A percentile compares a stretch with the other conserved stretches of the same genome.
phyloP scores from a whole-genome alignment of 495 filamentous ascomycete species.

The Xylaria telfairii region DNA sequence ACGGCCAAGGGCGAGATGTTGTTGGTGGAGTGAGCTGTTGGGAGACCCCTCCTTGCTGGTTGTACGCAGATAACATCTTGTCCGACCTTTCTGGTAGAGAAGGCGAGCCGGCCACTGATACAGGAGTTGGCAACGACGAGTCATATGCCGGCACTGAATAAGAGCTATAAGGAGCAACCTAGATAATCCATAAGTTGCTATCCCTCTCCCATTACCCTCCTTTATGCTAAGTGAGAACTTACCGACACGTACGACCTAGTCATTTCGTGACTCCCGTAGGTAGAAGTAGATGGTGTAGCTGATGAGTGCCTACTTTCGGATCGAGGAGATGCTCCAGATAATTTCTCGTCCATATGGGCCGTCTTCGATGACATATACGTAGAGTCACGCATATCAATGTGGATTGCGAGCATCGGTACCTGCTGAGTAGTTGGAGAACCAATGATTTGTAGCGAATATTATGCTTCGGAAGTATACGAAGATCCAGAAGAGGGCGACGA shows the following conservation, averaged over 20 bases:
- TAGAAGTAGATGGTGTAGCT: conserved; percentile 31
- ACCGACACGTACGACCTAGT: conserved; percentile 38
- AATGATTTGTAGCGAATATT: conserved; percentile 12
- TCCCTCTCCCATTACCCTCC: conserved; percentile 5
- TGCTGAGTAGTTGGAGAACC: conserved; percentile 24
- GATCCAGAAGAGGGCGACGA: conserved; percentile 27
- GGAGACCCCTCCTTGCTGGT: conserved; percentile 38
- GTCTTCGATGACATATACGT: conserved; percentile 31
- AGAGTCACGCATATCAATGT: conserved; percentile 36
- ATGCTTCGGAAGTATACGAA: conserved; percentile 24
- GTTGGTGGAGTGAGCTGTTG: conserved; percentile 53
- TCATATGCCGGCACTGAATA: conserved; percentile 50
- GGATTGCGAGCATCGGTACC: conserved; percentile 6
- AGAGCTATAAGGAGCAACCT: conserved; percentile 51
- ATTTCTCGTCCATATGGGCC: conserved; percentile 36
- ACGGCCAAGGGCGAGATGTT: conserved; percentile 48
- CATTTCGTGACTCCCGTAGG: conserved; percentile 36
- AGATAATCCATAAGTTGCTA: conserved; percentile 28
- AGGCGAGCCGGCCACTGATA: conserved; percentile 52
- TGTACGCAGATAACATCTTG: conserved; percentile 46
- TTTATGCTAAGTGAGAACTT: conserved; percentile 18
- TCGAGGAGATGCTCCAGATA: conserved; percentile 32
- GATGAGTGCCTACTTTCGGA: conserved; percentile 33
- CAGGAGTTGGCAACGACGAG: conserved; percentile 52
- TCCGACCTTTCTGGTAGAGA: conserved; percentile 46